Conservation (phyloP, 2,329 filamentous ascomycete genomes). For the Graphilbum fragrans region DNA sequence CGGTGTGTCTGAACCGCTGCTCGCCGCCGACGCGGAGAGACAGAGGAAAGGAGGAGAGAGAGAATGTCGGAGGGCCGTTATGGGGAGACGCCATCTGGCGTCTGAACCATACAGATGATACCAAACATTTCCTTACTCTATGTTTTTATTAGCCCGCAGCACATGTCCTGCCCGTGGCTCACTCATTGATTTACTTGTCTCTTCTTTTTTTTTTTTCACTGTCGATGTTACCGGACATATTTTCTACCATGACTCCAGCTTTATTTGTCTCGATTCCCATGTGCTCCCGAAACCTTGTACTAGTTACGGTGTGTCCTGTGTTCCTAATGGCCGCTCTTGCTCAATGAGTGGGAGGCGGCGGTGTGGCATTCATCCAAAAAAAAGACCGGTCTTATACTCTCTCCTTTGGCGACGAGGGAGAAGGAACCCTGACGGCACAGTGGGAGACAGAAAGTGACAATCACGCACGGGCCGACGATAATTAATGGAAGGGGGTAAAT, state of each 20-base stretch:
- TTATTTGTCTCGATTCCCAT: too few species aligned
- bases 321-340: too few species aligned
- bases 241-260: too few species aligned
- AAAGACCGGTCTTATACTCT: too few species aligned
- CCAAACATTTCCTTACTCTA: slow-evolving; percentile 12
- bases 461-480: too few species aligned
- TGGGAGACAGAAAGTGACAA: background rate
- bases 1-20: background rate
- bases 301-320: too few species aligned
- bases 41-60: background rate
- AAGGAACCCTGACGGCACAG: too few species aligned
- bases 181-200: background rate
- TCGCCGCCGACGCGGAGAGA: background rate
- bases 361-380: too few species aligned
- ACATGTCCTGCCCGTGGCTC: too few species aligned
- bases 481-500: background rate
- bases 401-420: too few species aligned
- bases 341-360: too few species aligned
- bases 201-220: slow-evolving; percentile 1
- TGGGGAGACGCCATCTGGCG: slow-evolving; percentile 5
- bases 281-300: too few species aligned
- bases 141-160: slow-evolving; percentile 1
- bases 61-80: background rate
- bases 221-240: background rate
- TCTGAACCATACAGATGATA: slow-evolving; percentile 11